phyloP scores from a whole-genome alignment of 2,329 filamentous ascomycete genomes.

The Scytalidium sp. region DNA sequence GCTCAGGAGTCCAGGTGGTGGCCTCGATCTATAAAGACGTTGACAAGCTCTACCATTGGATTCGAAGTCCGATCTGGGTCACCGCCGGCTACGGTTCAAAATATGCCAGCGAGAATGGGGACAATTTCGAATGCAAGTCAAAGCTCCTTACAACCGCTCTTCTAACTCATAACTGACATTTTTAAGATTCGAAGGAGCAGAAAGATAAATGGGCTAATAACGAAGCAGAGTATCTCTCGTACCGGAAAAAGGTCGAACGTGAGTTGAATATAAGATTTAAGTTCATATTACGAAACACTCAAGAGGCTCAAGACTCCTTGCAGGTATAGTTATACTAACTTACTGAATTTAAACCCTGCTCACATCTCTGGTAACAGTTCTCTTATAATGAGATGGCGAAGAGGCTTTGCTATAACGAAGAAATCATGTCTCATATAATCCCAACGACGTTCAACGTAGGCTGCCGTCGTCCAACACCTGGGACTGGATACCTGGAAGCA shows the following conservation, averaged over 20 bases:
- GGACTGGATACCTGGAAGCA: conserved; percentile 31
- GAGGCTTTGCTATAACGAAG: conserved; percentile 9
- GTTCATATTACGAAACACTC: conserved; percentile 13
- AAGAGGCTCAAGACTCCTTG: no score
- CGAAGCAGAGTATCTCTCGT: conserved; percentile 20
- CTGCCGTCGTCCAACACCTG: conserved; percentile 34
- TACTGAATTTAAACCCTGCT: no score
- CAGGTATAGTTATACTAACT: no score
- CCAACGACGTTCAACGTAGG: conserved; percentile 84
- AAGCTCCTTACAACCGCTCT: conserved; percentile 40
- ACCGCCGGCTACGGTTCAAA: conserved; percentile 18
- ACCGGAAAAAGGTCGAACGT: conserved; percentile 12
- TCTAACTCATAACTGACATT: conserved; percentile 40
- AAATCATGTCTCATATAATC: no score
- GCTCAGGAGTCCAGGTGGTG: conserved; percentile 33
- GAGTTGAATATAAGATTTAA: conserved; percentile 12
- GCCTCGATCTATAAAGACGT: conserved; percentile 34
- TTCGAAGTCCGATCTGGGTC: conserved; percentile 47
- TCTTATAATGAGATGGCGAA: no score
- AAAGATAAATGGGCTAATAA: conserved; percentile 34
- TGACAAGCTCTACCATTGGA: conserved; percentile 42
- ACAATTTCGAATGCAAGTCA: conserved; percentile 25
- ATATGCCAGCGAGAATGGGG: conserved; percentile 10
- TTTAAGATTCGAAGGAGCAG: conserved; percentile 36
- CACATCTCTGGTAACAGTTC: no score